Evolutionary conservation across 768 basidiomycete genomes (phyloP), one percentile per base, ranked within the genome.

Genomic region (Tricholoma bakamatsutake): DNA sequence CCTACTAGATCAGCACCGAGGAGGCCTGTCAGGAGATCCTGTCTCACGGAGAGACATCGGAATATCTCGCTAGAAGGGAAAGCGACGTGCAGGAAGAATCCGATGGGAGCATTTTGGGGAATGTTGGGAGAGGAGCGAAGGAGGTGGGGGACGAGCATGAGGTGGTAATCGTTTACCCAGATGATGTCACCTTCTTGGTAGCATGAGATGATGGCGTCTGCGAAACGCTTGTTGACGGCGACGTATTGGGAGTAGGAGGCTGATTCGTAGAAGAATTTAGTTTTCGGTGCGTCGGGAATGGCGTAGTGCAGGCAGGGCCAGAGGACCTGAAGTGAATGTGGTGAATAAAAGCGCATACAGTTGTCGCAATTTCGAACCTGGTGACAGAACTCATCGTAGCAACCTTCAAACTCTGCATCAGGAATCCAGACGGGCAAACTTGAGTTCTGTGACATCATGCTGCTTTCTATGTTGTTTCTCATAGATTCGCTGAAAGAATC

Each of bases 21-120:
- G 66, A 99, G 76, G 15, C 96, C 96, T 33, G 84, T 80, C 24
- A 98, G 76, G 21, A 97, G 80, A 21, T 87, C 80, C 59, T 85
- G 80, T 50, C 88, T 80, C 3, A 90, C 84, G 3, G 88, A 85
- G 30, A 98, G 76, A 69, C 93, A 96, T 7, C 95, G 80, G 80
- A 97, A 97, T 62, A 97, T 95, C 71, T 98, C 96, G 27, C 90
- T 93, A 40, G 85, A 88, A 3, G 95, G 96, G 74, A 97, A 98
- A 2, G 96, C 91, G 54, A 95, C 93, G 67, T 98, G 96, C 72
- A 97, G 82, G 80, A 98, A 98, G 81, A 98, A 97, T 2, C 89
- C 92, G 61, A 93, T 89, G 34, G 85, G 82, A 0, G 84, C 82
- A 17, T 77, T 76, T 1, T 73, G 65, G 3, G 67, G 85, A 68